Evolutionary conservation across 2,329 filamentous ascomycete genomes (phyloP), one percentile per base, ranked within the genome.

Genomic region (Paecilomyces dactylethromorphus): DNA sequence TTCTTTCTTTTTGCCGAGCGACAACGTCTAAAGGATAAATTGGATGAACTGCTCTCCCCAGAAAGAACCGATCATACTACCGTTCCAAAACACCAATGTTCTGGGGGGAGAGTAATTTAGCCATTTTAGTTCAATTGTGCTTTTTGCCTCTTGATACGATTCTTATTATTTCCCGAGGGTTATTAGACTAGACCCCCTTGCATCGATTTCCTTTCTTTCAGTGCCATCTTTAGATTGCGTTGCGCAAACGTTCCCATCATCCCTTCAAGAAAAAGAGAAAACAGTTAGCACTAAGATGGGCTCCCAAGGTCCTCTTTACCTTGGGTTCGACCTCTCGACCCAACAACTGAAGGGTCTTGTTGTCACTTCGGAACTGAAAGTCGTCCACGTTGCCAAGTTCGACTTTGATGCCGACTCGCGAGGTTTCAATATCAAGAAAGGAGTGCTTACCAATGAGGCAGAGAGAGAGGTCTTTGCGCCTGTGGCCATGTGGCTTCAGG

Each of bases 311-410:
- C 87, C 89, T 18, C 79, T 96, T 61, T 96, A 96, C 72, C 82
- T 96, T 69, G 94, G 94, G 61, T 92, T 97, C 74, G 94, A 99
- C 78, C 87, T 97, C 60, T 97, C 92, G 51, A 97, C 94, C 59
- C 94, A 97, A 76, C 93, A 97, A 74, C 83, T 97, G 59, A 97
- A 99, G 83, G 92, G 91, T 65, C 87, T 97, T 64, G 88, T 94
- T 56, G 89, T 97, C 64, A 85, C 88, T 58, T 91, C 92, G 3
- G 84, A 91, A 66, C 86, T 97, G 63, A 88, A 89, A 67, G 88
- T 94, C 55, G 80, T 90, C 15, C 84, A 91, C 66, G 85, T 96
- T 75, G 91, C 91, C 69, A 96, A 95, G 73, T 92, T 96, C 73
- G 92, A 96, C 76, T 97, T 99, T 69, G 94, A 97, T 74, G 88